phyloP scores from a whole-genome alignment of 2,329 filamentous ascomycete species.

The Capronia epimyces region DNA sequence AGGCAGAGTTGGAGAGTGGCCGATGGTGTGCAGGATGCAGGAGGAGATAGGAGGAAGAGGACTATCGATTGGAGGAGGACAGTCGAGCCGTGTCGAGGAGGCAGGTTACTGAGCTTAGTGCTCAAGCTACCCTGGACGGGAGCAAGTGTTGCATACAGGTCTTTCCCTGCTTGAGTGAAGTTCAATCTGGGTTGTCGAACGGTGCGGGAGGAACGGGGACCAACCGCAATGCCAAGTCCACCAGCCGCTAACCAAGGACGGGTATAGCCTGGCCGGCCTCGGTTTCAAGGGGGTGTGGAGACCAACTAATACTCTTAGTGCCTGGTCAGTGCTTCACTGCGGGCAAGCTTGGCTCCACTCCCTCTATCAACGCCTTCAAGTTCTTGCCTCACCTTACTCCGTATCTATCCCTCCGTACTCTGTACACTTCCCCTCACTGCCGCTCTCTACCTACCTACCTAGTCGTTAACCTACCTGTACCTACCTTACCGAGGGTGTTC shows the following conservation, averaged over 20 bases:
- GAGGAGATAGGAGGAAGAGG: constrained; percentile 5
- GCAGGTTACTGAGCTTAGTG: constrained; percentile 20
- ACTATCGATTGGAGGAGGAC: constrained; percentile 12
- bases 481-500: too few species aligned
- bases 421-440: neutral
- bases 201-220: constrained; percentile 21
- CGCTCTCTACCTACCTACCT: neutral
- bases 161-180: constrained; percentile 15
- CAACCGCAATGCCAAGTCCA: constrained; percentile 26
- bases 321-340: neutral
- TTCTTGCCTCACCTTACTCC: too few species aligned
- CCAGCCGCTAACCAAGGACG: constrained; percentile 7
- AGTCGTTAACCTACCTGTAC: too few species aligned
- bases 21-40: constrained; percentile 14
- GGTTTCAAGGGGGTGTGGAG: too few species aligned
- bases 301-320: neutral
- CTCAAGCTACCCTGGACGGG: constrained; percentile 13
- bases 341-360: neutral
- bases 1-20: neutral
- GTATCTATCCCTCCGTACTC: too few species aligned
- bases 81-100: constrained; percentile 9
- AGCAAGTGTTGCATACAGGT: constrained; percentile 4
- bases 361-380: neutral
- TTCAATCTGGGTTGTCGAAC: constrained; percentile 22
- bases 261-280: constrained; percentile 13